Evolutionary conservation across 1,284 basidiomycete species (phyloP), one percentile per base, ranked within the genome.

Genomic region (Kalmanozyma brasiliensis): DNA sequence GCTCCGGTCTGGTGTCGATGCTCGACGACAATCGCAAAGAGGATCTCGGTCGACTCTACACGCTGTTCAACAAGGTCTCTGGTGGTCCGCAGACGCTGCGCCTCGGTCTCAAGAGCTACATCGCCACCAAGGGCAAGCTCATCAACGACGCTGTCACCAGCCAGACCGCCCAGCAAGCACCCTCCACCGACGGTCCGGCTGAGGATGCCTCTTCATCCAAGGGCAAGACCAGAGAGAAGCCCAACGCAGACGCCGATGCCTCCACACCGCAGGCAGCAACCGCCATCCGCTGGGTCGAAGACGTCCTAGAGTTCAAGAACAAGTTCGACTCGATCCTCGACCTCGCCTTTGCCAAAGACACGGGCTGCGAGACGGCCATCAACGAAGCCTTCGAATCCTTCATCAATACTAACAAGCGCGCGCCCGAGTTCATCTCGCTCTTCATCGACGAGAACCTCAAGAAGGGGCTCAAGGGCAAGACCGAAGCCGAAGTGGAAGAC

Each of bases 371-470:
- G 83, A 89, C 89, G 52, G 86, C 89, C 14, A 85, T 96, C 57
- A 94, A 94, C 76, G 93, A 96, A 92, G 94, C 94, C 0, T 98
- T 98, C 77, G 90, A 91, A 81, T 87, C 89, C 0, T 96, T 98
- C 82, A 89, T 98, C 81, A 98, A 98, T 83, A 84, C 86, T 34
- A 94, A 98, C 79, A 87, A 88, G 43, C 91, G 92, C 73, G 88
- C 93, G 9, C 89, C 96, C 2, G 96, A 99, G 78, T 98, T 90
- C 82, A 92, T 98, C 46, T 98, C 95, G 2, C 84, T 99, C 55
- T 98, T 93, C 83, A 94, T 99, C 67, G 96, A 98, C 77, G 95
- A 99, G 74, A 91, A 98, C 81, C 86, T 98, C 35, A 94, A 92
- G 84, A 93, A 94, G 81, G 95, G 96, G 0, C 86, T 98, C 30